phyloP scores from a whole-genome alignment of 257 asterid species.

The Eucommia ulmoides region DNA sequence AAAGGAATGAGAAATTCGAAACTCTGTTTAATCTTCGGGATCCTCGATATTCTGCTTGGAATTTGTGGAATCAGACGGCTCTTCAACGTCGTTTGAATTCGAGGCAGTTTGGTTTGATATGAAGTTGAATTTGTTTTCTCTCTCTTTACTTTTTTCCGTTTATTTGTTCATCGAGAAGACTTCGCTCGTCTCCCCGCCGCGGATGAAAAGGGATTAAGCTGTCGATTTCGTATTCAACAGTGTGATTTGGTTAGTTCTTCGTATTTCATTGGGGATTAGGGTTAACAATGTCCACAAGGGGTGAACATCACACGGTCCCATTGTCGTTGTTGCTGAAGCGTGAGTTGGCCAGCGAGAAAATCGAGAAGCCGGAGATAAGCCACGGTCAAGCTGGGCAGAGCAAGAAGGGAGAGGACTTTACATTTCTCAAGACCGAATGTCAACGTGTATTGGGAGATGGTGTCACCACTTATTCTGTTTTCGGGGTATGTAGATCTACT shows the following conservation, averaged over 20 bases:
- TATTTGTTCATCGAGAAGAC: conserved; percentile 29
- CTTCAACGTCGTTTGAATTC: not conserved
- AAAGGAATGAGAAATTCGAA: not conserved
- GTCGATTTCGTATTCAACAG: conserved; percentile 21
- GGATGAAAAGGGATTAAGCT: too few relatives aligned
- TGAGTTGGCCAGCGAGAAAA: conserved; percentile 90
- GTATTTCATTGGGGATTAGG: conserved; percentile 10
- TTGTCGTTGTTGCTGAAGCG: conserved; percentile 86
- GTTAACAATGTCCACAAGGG: conserved; percentile 62
- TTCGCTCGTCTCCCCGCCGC: too few relatives aligned
- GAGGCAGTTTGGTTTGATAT: conserved; percentile 2
- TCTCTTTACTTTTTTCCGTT: conserved; percentile 38
- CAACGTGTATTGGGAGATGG: conserved; percentile 83
- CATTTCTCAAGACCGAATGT: conserved; percentile 76
- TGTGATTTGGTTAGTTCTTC: conserved; percentile 11
- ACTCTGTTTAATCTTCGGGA: not conserved
- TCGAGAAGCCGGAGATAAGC: conserved; percentile 65
- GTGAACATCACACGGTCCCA: conserved; percentile 85
- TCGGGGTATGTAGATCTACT: conserved; percentile 40
- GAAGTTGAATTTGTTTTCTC: conserved; percentile 8
- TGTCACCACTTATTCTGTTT: conserved; percentile 78
- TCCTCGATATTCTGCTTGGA: not conserved
- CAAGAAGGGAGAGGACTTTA: conserved; percentile 96
- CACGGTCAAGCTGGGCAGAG: conserved; percentile 87
- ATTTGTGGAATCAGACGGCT: not conserved